Conservation (phyloP, 2,329 filamentous ascomycete genomes). For the Coniella vitis region DNA sequence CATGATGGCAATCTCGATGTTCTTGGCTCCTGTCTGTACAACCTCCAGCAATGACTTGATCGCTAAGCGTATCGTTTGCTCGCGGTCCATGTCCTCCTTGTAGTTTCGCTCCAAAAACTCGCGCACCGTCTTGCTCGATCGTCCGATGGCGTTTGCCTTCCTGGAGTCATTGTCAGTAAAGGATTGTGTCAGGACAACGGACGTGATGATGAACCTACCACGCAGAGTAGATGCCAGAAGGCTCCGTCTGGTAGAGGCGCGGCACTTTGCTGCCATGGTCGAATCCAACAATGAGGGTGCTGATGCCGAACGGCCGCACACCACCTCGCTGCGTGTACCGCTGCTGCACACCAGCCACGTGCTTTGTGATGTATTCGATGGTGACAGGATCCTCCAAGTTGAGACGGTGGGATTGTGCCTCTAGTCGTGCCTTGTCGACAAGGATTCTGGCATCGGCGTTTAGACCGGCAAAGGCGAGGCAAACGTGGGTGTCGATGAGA, state of each 20-base stretch:
- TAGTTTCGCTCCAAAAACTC: conserved; percentile 99
- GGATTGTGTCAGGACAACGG: not conserved
- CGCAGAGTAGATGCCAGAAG: conserved; percentile 98
- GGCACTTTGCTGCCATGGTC: conserved; percentile 87
- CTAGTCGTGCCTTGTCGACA: conserved; percentile 94
- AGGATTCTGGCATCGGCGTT: conserved; percentile 98
- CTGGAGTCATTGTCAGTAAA: conserved; percentile 38
- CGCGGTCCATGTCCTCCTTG: conserved; percentile 94
- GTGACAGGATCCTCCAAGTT: conserved; percentile 96
- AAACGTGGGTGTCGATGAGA: conserved; percentile 90
- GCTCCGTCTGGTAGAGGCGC: conserved; percentile 94
- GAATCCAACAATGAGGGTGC: conserved; percentile 96
- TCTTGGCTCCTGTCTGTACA: conserved; percentile 97
- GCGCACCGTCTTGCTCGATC: conserved; percentile 97
- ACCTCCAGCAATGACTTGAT: conserved; percentile 98
- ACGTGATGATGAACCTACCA: conserved; percentile 56
- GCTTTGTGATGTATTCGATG: conserved; percentile 99
- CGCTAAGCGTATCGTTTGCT: conserved; percentile 91
- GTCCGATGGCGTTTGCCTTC: conserved; percentile 98
- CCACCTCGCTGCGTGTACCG: conserved; percentile 98
- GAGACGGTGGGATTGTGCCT: conserved; percentile 93
- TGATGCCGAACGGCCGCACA: conserved; percentile 97
- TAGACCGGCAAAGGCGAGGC: conserved; percentile 91
- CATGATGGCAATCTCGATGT: conserved; percentile 99
- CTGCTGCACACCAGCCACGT: conserved; percentile 95